Conservation (phyloP, 164 flowering plant species). For the Houttuynia cordata region DNA sequence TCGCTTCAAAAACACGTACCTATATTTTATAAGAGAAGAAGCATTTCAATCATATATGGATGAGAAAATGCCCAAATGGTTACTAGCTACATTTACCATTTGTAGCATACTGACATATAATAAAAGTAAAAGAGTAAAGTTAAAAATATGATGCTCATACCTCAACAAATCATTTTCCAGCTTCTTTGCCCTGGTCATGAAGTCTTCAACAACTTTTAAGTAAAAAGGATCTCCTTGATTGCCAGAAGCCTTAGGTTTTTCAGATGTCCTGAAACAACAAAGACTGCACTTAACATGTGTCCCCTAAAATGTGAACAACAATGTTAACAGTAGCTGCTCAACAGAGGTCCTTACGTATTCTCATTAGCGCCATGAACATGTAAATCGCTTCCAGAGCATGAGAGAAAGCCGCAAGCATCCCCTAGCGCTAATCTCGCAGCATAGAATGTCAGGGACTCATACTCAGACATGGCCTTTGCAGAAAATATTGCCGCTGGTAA, state of each 20-base stretch:
- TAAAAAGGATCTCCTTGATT: conserved; percentile 22
- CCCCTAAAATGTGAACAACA: background rate
- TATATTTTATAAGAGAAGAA: too few species aligned
- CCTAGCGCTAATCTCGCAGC: conserved; percentile 51
- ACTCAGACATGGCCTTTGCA: conserved; percentile 33
- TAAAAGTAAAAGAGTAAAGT: background rate
- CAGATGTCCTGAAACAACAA: conserved; percentile 26
- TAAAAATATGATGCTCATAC: conserved; percentile 19
- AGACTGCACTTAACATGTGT: background rate
- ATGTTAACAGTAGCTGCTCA: background rate
- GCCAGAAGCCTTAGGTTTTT: conserved; percentile 25
- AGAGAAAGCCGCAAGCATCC: conserved; percentile 58
- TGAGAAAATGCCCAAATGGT: too few species aligned
- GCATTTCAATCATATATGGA: too few species aligned
- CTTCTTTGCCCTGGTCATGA: conserved; percentile 34
- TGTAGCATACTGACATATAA: too few species aligned
- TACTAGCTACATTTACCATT: too few species aligned
- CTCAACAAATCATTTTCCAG: conserved; percentile 52
- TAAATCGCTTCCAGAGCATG: conserved; percentile 19
- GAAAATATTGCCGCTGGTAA: conserved; percentile 38
- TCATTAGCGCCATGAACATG: conserved; percentile 8
- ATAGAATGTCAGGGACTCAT: conserved; percentile 35
- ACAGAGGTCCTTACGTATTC: conserved; percentile 34
- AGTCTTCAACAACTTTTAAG: conserved; percentile 38
- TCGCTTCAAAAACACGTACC: too few species aligned